phyloP scores from a whole-genome alignment of 169 alveolate species.

The Plasmodium gonderi region DNA sequence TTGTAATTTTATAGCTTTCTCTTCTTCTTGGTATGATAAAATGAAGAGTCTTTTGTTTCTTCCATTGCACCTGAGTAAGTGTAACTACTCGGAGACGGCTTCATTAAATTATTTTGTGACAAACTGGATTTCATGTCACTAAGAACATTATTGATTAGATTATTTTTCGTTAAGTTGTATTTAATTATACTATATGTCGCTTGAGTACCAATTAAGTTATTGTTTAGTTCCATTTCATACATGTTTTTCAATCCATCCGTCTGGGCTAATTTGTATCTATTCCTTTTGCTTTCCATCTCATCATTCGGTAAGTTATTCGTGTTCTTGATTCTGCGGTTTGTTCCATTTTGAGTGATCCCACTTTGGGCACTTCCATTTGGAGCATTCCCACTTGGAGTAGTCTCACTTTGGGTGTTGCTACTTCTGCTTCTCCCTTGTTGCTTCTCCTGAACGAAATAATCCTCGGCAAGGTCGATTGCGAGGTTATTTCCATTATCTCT shows the following conservation, averaged over 20 bases:
- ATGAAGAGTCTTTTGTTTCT: neutral
- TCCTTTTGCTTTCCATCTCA: neutral
- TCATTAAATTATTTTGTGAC: slow-evolving; percentile 16
- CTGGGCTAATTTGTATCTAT: neutral
- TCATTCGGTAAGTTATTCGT: neutral
- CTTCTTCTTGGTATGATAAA: slow-evolving; percentile 2
- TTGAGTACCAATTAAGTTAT: slow-evolving; percentile 13
- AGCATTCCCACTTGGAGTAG: too few relatives aligned
- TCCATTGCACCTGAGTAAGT: neutral
- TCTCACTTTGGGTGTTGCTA: too few relatives aligned
- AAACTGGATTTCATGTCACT: slow-evolving; percentile 40
- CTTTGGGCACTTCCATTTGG: too few relatives aligned
- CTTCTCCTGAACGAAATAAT: too few relatives aligned
- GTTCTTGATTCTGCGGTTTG: too few relatives aligned
- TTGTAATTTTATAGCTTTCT: slow-evolving; percentile 16
- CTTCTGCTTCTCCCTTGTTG: too few relatives aligned
- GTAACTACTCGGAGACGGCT: neutral
- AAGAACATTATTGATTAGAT: slow-evolving; percentile 17
- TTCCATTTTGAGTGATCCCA: too few relatives aligned
- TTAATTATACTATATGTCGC: slow-evolving; percentile 25
- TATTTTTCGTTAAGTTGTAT: slow-evolving; percentile 23
- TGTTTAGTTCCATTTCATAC: neutral
- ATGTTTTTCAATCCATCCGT: neutral
- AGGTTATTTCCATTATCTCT: too few relatives aligned
- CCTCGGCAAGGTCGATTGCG: too few relatives aligned